Percentiles rank a stretch among this genome's conserved stretches.
These are phyloP conservation scores for Aspergillus affinis DNA, from an alignment of 495 filamentous ascomycete genomes.

Conservation along the genomic window DNA sequence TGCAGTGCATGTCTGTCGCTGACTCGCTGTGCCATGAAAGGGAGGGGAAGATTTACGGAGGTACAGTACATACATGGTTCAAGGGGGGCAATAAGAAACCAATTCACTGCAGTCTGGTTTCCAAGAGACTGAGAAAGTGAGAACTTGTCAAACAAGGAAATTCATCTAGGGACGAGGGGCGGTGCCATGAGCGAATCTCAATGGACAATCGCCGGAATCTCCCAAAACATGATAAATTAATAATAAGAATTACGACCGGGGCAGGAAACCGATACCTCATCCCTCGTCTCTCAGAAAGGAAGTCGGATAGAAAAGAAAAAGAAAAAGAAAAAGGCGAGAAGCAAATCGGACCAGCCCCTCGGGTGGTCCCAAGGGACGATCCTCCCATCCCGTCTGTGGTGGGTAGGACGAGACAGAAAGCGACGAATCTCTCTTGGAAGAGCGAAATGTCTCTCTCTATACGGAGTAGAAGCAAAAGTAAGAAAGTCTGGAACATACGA, in stretches of 20 bases:
- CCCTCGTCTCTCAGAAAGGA: not conserved
- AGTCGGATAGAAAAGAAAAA: too few relatives aligned
- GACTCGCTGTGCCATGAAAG: too few relatives aligned
- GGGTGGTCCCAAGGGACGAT: slow-evolving; percentile 7
- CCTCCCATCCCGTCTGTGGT: not conserved
- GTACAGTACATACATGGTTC: too few relatives aligned
- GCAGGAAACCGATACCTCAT: too few relatives aligned
- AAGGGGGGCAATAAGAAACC: not conserved
- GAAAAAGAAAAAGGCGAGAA: not conserved
- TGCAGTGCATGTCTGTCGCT: too few relatives aligned
- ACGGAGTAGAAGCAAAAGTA: too few relatives aligned
- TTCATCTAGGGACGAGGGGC: not conserved
- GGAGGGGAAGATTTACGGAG: too few relatives aligned
- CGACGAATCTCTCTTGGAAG: too few relatives aligned
- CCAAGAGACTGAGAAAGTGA: not conserved
- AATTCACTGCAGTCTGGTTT: not conserved
- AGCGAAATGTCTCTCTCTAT: too few relatives aligned
- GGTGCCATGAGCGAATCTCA: not conserved
- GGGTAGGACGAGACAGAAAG: not conserved
- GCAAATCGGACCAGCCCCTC: slow-evolving; percentile 8
- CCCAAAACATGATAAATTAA: too few relatives aligned
- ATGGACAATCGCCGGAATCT: not conserved
- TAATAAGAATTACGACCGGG: too few relatives aligned
- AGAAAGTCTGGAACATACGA: not conserved
- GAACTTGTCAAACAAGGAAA: too few relatives aligned